Conservation (phyloP, 2,329 filamentous ascomycete genomes). For the Fusarium zealandicum region DNA sequence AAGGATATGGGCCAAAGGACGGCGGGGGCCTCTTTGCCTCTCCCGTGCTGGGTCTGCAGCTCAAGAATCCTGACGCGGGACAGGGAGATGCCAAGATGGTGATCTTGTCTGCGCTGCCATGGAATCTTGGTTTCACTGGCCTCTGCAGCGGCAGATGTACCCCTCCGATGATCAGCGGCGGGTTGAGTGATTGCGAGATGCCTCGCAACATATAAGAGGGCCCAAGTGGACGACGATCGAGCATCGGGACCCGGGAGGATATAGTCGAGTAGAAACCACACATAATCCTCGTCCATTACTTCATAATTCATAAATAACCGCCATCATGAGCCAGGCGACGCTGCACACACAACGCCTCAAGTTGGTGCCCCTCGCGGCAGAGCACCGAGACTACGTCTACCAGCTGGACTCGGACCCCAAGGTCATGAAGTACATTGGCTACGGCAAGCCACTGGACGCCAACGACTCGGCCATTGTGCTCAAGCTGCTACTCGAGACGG, state of each 20-base stretch:
- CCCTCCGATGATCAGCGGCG: background rate
- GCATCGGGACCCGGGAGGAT: background rate
- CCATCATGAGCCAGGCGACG: slow-evolving; percentile 30
- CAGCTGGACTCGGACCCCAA: slow-evolving; percentile 30
- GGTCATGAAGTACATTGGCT: slow-evolving; percentile 37
- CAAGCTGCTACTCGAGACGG: slow-evolving; percentile 35
- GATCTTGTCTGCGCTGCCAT: background rate
- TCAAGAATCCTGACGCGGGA: background rate
- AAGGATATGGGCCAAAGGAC: no score
- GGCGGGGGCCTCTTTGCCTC: no score
- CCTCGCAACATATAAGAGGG: background rate
- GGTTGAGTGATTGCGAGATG: background rate
- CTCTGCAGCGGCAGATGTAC: background rate
- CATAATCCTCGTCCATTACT: background rate
- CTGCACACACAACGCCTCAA: slow-evolving; percentile 30
- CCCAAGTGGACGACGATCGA: background rate
- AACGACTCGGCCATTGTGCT: slow-evolving; percentile 34
- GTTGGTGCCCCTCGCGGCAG: slow-evolving; percentile 24
- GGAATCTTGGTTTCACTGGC: no score
- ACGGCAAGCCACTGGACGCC: slow-evolving; percentile 31
- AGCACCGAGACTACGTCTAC: slow-evolving; percentile 31
- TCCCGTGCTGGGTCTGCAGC: background rate
- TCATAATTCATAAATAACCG: background rate
- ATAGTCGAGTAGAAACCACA: background rate
- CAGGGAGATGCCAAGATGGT: no score